phyloP scores from a whole-genome alignment of 768 basidiomycete species.

The Boletus sensibilis region DNA sequence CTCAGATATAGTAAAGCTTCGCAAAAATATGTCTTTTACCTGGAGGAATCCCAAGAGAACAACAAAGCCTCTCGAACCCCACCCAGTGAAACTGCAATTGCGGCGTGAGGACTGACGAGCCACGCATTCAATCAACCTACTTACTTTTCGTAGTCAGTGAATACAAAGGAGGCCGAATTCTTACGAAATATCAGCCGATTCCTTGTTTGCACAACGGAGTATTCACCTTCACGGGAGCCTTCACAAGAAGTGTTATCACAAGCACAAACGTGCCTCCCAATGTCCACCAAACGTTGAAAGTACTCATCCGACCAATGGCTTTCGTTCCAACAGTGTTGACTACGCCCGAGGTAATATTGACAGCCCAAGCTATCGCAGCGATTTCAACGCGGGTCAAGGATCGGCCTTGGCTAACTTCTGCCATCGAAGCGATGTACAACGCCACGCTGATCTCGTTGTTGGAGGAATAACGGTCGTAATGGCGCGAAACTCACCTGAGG shows the following conservation, averaged over 20 bases:
- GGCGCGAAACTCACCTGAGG: slow-evolving; percentile 37
- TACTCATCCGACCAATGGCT: slow-evolving; percentile 54
- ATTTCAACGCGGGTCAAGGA: slow-evolving; percentile 49
- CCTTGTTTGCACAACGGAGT: background rate
- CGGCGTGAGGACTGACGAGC: background rate
- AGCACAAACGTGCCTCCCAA: slow-evolving; percentile 56
- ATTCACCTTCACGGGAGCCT: slow-evolving; percentile 50
- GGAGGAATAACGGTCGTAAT: background rate
- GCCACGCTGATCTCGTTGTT: slow-evolving; percentile 38
- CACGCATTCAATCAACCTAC: slow-evolving; percentile 7
- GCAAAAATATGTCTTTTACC: slow-evolving; percentile 2
- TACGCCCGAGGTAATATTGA: slow-evolving; percentile 53
- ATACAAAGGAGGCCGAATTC: slow-evolving; percentile 54
- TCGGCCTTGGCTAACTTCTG: slow-evolving; percentile 46
- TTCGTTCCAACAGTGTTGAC: slow-evolving; percentile 58
- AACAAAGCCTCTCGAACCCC: slow-evolving; percentile 52
- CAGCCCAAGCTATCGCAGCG: slow-evolving; percentile 54
- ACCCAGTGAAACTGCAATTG: slow-evolving; percentile 50
- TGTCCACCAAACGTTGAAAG: slow-evolving; percentile 62
- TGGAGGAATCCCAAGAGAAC: slow-evolving; percentile 53
- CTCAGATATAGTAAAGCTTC: background rate
- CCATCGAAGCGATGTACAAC: slow-evolving; percentile 53
- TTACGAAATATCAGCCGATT: slow-evolving; percentile 18
- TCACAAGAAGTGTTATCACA: slow-evolving; percentile 55
- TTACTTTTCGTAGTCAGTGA: slow-evolving; percentile 56